A percentile compares a stretch with the other conserved stretches of the same genome.
Evolutionary conservation across 192 early-diverging fungal genomes (phyloP).

Genomic region (Entomortierella chlamydospora): DNA sequence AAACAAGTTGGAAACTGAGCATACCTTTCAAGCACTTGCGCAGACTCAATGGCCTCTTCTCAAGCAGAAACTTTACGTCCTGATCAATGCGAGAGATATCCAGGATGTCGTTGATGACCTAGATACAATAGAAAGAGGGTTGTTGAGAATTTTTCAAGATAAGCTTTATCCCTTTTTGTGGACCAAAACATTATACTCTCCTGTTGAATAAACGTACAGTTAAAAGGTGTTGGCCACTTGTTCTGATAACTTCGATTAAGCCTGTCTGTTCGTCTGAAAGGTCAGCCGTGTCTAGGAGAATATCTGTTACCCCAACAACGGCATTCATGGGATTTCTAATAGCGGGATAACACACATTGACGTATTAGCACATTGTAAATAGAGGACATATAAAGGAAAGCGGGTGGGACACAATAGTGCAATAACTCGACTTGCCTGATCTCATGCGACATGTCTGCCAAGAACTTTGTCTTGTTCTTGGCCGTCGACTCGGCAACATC

Average conservation of each 20-base stretch:
- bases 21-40: constrained; percentile 68
- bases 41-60: constrained; percentile 59
- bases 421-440: constrained; percentile 59
- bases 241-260: constrained; percentile 65
- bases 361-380: too few relatives aligned
- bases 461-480: constrained; percentile 66
- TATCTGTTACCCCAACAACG: constrained; percentile 64
- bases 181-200: neutral
- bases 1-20: neutral
- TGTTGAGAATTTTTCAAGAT: neutral
- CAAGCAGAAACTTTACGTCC: constrained; percentile 64
- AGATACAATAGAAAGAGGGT: neutral
- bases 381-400: too few relatives aligned
- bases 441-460: constrained; percentile 69
- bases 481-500: constrained; percentile 62
- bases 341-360: too few relatives aligned
- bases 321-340: constrained; percentile 68
- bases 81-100: constrained; percentile 68
- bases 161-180: neutral
- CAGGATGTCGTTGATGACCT: constrained; percentile 68
- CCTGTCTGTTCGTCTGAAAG: constrained; percentile 62
- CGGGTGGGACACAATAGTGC: too few relatives aligned
- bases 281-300: constrained; percentile 58
- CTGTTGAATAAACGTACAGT: constrained; percentile 52
- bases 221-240: constrained; percentile 67